Evolutionary conservation across 2,329 filamentous ascomycete species (phyloP), one percentile per base, ranked within the genome.

Genomic region (Ceratocystis huliohia): DNA sequence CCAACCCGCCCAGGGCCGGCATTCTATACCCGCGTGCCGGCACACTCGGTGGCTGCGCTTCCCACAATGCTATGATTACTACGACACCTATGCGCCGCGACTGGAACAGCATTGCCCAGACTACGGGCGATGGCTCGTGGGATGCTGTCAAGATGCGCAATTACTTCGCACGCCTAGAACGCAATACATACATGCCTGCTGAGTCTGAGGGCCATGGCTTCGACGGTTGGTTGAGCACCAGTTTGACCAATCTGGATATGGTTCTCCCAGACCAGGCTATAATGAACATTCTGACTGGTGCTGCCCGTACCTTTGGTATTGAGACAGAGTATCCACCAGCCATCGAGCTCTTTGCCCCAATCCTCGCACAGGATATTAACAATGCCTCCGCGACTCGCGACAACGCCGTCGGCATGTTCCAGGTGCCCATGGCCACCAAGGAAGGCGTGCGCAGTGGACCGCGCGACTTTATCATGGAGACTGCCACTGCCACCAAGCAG

Each of bases 381-480:
- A 45, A 50, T 15, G 46, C 73, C 28, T 69, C 70, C 5, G 73
- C 73, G 65, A 33, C 66, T 65, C 69, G 69, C 22, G 65, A 63
- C 44, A 10, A 33, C 0, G 33, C 61, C 20, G 28, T 57, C 48
- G 79, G 77, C 0, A 74, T 82, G 45, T 86, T 81, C 72, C 83
- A 87, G 70, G 79, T 88, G 3, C 84, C 85, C 2, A 72, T 86
- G 33, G 77, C 79, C 0, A 80, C 81, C 68, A 75, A 78, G n/a
- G 72, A 78, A n/a, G 77, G 74, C 64, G 76, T 78, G 59, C 82
- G 84, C 37, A 81, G 76, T 57, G 81, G 83, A 15, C 76, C 82
- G 2, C 80, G 83, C 37, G 81, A 85, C 66, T 81, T 84, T 64
- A 75, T 87, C 62, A 71, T 83, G 1, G 69, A 73, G 2, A 72